These are phyloP conservation scores for Casuarina glauca DNA, from an alignment of 306 rosid species.

Conservation along the genomic window DNA sequence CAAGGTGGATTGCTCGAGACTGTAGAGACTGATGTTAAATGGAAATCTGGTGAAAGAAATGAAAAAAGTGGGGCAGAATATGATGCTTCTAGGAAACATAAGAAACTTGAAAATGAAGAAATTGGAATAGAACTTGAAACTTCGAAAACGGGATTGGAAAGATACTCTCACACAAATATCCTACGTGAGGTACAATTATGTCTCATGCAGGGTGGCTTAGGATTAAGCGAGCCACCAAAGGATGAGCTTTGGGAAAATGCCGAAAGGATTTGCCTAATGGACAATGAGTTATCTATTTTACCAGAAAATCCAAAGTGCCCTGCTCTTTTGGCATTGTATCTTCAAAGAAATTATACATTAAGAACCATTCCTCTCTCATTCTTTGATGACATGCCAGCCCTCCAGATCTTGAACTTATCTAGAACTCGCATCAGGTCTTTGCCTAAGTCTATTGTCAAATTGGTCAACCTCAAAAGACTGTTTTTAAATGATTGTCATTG, in stretches of 20 bases:
- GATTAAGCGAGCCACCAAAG: too few species aligned
- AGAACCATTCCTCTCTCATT: conserved; percentile 2
- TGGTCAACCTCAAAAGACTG: not conserved
- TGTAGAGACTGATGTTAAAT: too few species aligned
- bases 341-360: conserved; percentile 22
- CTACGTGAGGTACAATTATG: too few species aligned
- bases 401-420: conserved; percentile 23
- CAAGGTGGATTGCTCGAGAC: too few species aligned
- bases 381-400: conserved; percentile 21
- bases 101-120: too few species aligned
- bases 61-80: not conserved
- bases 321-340: not conserved
- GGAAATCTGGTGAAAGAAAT: not conserved
- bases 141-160: conserved; percentile 13
- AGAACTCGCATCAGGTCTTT: conserved; percentile 15
- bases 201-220: too few species aligned
- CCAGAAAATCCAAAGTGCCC: conserved; percentile 12
- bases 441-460: conserved; percentile 1
- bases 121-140: not conserved
- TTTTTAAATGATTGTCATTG: conserved; percentile 17
- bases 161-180: too few species aligned
- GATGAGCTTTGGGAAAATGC: too few species aligned
- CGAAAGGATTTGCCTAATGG: too few species aligned
- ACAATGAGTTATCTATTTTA: conserved; percentile 22
- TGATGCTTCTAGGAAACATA: not conserved